phyloP scores from a whole-genome alignment of 305 asterid species.

The Withania somnifera region DNA sequence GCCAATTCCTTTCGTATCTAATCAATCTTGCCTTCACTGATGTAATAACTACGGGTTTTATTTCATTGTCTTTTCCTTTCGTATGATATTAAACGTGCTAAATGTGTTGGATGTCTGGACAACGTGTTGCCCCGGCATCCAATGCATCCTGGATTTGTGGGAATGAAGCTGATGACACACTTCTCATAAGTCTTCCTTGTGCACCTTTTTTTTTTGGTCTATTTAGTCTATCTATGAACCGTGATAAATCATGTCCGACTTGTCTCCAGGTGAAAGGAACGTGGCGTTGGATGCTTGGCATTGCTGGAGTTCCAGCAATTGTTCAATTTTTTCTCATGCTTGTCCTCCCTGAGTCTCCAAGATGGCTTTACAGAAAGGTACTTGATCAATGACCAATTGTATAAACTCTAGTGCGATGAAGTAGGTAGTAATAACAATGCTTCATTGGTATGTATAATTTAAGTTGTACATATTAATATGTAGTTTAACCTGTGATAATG shows the following conservation, averaged over 20 bases:
- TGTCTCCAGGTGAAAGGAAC: conserved; percentile 36
- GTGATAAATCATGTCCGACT: not conserved
- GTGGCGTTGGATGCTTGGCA: conserved; percentile 85
- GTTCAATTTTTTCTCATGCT: conserved; percentile 51
- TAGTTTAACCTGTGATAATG: not conserved
- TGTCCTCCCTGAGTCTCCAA: conserved; percentile 65
- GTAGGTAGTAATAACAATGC: no score
- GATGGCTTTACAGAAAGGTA: conserved; percentile 67
- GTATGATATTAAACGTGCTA: not conserved
- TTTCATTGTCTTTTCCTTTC: not conserved
- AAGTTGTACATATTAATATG: not conserved
- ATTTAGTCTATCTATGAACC: not conserved
- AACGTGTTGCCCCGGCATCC: not conserved
- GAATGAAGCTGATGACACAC: no score
- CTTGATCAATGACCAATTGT: not conserved
- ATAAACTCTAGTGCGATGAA: not conserved
- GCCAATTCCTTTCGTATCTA: conserved; percentile 57
- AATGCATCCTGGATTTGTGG: no score
- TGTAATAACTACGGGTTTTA: conserved; percentile 8
- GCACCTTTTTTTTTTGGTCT: not conserved
- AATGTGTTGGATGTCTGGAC: not conserved
- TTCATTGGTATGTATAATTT: no score
- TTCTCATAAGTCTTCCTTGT: no score
- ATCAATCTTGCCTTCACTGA: conserved; percentile 55
- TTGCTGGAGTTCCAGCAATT: conserved; percentile 53